Base-by-base conservation (phyloP, 2,329 filamentous ascomycete genomes). In the Curvularia sp. region DNA sequence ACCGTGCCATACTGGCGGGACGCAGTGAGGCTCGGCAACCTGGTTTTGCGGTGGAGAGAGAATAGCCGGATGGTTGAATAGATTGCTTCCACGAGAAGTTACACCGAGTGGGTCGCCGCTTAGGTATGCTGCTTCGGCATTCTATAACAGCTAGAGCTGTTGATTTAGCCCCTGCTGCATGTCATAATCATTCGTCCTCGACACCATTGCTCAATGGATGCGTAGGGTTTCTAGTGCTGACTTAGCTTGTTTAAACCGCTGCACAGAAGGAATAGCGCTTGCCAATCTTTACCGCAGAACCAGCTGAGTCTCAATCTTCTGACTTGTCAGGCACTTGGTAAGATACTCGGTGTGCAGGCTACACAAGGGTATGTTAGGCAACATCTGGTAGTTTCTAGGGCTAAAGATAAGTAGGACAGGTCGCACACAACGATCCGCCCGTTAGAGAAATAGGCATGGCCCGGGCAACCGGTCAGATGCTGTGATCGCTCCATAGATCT, bases 81-180 rank as follows among this genome's bases (percentile, higher is more conserved):
- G 43, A 68, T 64, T 65, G 50, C 54, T 48, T 59, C 67, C 63
- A 69, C 61, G 66, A 66, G 59, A 56, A 56, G 61, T 55, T 45
- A 21, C 53, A 55, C 49, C 57, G 56, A 49, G 59, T 49, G 39
- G 38, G 51, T 58, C 55, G 50, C 41, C 39, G 45, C 19, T 38
- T 49, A 42, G 57, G 55, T 60, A 55, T 49, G 25, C 47, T 57
- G 45, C 50, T 51, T 38, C 49, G 49, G 50, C 46, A 49, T 57
- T 46, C 52, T 54, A 56, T 49, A 56, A 56, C 48, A 53, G 56
- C 60, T 56, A 60, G 51, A 53, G 53, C 43, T 32, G 49, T 59
- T 49, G 27, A 49, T 62, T 59, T 48, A 64, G 56, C 57, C 54
- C 58, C 53, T 54, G 53, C 53, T 67, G 64, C 51, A 57, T 50